Base-by-base conservation (phyloP, 139 green algal species). In the Chlamydomonas sp. region DNA sequence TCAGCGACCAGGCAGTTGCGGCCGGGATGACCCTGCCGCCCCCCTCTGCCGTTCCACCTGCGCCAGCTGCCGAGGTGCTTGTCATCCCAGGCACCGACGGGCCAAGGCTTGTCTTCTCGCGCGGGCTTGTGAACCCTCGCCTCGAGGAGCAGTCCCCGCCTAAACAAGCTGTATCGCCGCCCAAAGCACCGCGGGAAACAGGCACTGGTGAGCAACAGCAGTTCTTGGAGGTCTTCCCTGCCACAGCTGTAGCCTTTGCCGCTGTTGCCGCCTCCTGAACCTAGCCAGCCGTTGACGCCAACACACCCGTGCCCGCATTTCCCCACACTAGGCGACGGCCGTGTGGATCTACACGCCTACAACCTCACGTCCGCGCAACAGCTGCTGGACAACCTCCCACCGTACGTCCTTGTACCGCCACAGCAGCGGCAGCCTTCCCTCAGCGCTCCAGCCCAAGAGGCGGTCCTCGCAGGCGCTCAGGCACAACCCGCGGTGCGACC, bases 361-460 rank as follows among this genome's bases (percentile, higher is more conserved):
- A 66, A 63, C 10, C 49, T 57, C 20, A 12, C 73, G 1, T 69
- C 73, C 49, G 61, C 83, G 2, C 83, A 87, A 73, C 62, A 76
- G 7, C 72, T 87, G 59, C 74, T 49, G 3, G 63, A 87, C 63
- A 87, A 73, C 71, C 31, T 87, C 31, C 83, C 83, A 15, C 83
- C 83, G 15, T 87, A 75, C 49, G 83, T 87, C n/a, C 12, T 87
- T 0, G 5, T 87, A 6, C 59, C 76, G 75, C 57, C n/a, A 75
- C 69, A 6, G 8, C 69, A 31, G 10, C 69, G 49, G 16, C 69
- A 75, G 69, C 69, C 63, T n/a, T 49, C 31, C 31, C 31, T 49
- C 31, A 49, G 31, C 31, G 14, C 5, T 20, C 8, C 67, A 73
- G 77, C 18, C 68, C 17, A 59, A 8, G 71, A n/a, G 20, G n/a